Conservation (phyloP, 495 filamentous ascomycete genomes). For the Penicillium manginii region DNA sequence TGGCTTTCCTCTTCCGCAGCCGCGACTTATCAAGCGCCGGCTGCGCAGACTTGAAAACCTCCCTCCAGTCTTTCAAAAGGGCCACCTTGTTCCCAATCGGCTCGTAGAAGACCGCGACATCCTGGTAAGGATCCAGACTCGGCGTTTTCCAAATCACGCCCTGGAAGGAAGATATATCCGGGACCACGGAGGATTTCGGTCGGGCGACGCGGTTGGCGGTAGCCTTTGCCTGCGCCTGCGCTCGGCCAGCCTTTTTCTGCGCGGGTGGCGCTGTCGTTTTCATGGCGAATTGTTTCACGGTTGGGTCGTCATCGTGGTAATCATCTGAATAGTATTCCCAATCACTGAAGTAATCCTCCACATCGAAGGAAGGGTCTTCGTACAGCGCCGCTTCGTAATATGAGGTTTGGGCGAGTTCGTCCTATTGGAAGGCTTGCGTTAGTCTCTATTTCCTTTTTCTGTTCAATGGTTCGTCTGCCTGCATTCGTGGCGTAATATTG, state of each 20-base stretch:
- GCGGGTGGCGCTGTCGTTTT: constrained; percentile 6
- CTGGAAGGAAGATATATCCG: constrained; percentile 39
- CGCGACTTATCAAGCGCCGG: constrained; percentile 36
- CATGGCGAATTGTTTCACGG: constrained; percentile 19
- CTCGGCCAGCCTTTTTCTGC: constrained; percentile 20
- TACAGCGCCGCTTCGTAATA: constrained; percentile 46
- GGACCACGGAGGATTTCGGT: constrained; percentile 14
- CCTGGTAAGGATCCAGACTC: constrained; percentile 25
- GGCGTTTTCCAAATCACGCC: constrained; percentile 46
- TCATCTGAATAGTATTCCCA: constrained; percentile 57
- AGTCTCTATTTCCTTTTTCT: constrained; percentile 2
- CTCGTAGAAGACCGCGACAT: constrained; percentile 38
- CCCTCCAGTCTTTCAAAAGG: constrained; percentile 56
- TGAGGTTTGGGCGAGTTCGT: constrained; percentile 51
- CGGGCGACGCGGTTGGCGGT: not conserved
- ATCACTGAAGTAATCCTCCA: constrained; percentile 50
- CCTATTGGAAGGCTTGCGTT: constrained; percentile 35
- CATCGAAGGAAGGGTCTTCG: constrained; percentile 47
- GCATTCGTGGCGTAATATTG: not conserved
- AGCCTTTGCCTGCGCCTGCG: constrained; percentile 2
- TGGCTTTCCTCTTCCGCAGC: constrained; percentile 16
- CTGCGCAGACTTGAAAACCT: constrained; percentile 47
- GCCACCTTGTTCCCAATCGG: constrained; percentile 48
- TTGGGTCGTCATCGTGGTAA: constrained; percentile 54
- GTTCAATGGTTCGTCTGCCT: too few species aligned